Evolutionary conservation across 2,329 filamentous ascomycete species (phyloP).

Genomic region (Penicillium sp.): DNA sequence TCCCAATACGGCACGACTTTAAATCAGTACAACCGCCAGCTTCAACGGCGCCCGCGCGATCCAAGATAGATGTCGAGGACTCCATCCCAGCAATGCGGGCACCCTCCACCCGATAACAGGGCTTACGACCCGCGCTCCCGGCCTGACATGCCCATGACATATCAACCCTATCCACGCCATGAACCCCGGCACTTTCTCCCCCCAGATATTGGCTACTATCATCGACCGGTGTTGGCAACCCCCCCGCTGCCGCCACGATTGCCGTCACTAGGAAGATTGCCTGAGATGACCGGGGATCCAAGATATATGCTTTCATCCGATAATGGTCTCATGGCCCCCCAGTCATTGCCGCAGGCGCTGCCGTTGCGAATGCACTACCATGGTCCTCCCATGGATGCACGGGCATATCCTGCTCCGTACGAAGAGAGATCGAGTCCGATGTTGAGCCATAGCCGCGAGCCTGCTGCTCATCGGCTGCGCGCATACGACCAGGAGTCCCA

Average conservation of each 20-base stretch:
- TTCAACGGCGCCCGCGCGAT: constrained; percentile 14
- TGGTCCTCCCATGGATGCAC: constrained; percentile 19
- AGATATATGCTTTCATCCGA: constrained; percentile 29
- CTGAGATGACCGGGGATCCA: constrained; percentile 23
- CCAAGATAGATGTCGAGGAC: constrained; percentile 37
- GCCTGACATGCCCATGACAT: constrained; percentile 15
- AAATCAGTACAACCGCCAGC: constrained; percentile 17
- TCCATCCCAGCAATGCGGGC: constrained; percentile 34
- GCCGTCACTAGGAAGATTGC: constrained; percentile 19
- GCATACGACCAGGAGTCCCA: constrained; percentile 38
- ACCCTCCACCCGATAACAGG: constrained; percentile 26
- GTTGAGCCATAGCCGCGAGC: constrained; percentile 26
- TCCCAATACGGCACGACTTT: constrained; percentile 16
- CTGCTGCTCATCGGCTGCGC: constrained; percentile 28
- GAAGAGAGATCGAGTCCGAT: constrained; percentile 27
- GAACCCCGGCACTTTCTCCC: constrained; percentile 26
- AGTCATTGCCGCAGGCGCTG: constrained; percentile 23
- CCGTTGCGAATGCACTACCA: constrained; percentile 19
- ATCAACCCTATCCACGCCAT: constrained; percentile 22
- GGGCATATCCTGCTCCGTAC: constrained; percentile 19
- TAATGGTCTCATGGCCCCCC: constrained; percentile 22
- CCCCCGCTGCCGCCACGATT: constrained; percentile 17
- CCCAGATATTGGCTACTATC: constrained; percentile 24
- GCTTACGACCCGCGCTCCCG: constrained; percentile 22
- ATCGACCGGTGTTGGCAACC: constrained; percentile 17